A percentile compares a stretch with the other conserved stretches of the same genome.
Evolutionary conservation across 106 monocot genomes (phyloP).

Genomic region (Acorus calamus): DNA sequence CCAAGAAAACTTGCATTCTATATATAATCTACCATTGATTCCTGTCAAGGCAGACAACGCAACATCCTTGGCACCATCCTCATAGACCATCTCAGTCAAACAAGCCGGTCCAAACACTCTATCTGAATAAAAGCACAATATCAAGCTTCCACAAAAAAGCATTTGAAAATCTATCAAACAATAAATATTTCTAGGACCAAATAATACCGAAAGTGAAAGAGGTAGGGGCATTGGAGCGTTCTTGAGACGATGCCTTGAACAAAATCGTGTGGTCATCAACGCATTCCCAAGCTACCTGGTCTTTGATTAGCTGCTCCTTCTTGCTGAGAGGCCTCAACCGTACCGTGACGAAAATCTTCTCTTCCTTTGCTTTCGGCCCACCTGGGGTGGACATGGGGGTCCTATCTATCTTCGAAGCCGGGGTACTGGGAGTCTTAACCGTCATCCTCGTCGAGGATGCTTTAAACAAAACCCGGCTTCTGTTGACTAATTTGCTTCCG

Average conservation of each 20-base stretch:
- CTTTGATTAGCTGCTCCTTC: constrained; percentile 56
- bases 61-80: constrained; percentile 86
- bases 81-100: constrained; percentile 68
- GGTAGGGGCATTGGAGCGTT: constrained; percentile 39
- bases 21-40: constrained; percentile 65
- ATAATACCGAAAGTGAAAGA: constrained; percentile 68
- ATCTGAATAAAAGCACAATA: constrained; percentile 32
- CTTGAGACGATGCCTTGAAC: constrained; percentile 48
- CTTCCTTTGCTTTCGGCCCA: constrained; percentile 26
- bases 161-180: not conserved
- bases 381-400: not conserved
- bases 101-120: constrained; percentile 76
- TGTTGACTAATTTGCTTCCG: no score
- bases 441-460: no score
- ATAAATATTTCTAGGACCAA: not conserved
- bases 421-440: no score
- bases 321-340: constrained; percentile 78
- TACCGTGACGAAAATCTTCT: constrained; percentile 90
- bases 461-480: no score
- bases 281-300: constrained; percentile 84
- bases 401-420: no score
- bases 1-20: no score
- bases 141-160: not conserved
- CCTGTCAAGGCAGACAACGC: constrained; percentile 84
- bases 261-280: constrained; percentile 70